Evolutionary conservation across 805 yeast species (phyloP).

Genomic region (Peterozyma xylosa): DNA sequence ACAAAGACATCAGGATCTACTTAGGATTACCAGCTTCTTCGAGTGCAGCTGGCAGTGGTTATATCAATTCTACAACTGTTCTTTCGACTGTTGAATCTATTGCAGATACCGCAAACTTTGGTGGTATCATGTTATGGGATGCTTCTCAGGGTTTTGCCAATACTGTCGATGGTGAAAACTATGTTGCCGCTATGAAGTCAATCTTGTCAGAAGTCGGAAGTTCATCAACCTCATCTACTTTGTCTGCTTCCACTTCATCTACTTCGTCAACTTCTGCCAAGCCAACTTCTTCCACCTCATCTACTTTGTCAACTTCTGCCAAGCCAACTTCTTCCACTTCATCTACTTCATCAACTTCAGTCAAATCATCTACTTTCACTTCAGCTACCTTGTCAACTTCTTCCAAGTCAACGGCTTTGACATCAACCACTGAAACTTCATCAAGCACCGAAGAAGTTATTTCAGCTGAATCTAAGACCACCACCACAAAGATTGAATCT

Average conservation of each 20-base stretch:
- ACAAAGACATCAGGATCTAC: constrained; percentile 59
- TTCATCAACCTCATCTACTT: constrained; percentile 5
- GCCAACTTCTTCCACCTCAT: constrained; percentile 2
- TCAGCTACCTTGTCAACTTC: constrained; percentile 16
- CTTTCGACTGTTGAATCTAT: constrained; percentile 10
- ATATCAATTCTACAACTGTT: constrained; percentile 29
- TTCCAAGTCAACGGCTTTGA: constrained; percentile 1
- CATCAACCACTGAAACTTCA: background rate
- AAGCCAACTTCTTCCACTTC: constrained; percentile 12
- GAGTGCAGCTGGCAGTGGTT: constrained; percentile 52
- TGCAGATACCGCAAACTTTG: constrained; percentile 36
- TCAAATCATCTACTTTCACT: constrained; percentile 14
- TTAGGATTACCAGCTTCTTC: constrained; percentile 64
- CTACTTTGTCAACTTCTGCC: constrained; percentile 10
- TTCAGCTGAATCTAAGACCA: no score
- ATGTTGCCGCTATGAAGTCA: constrained; percentile 20
- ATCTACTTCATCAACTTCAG: constrained; percentile 7
- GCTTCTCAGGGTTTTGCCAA: constrained; percentile 52
- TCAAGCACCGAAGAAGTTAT: no score
- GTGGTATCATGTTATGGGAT: constrained; percentile 84
- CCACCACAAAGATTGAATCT: no score
- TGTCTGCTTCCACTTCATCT: constrained; percentile 8
- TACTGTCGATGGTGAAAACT: constrained; percentile 31
- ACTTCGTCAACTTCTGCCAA: constrained; percentile 6
- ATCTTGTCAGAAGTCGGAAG: constrained; percentile 12